Conservation (phyloP, 495 filamentous ascomycete genomes). For the Neurospora africana region DNA sequence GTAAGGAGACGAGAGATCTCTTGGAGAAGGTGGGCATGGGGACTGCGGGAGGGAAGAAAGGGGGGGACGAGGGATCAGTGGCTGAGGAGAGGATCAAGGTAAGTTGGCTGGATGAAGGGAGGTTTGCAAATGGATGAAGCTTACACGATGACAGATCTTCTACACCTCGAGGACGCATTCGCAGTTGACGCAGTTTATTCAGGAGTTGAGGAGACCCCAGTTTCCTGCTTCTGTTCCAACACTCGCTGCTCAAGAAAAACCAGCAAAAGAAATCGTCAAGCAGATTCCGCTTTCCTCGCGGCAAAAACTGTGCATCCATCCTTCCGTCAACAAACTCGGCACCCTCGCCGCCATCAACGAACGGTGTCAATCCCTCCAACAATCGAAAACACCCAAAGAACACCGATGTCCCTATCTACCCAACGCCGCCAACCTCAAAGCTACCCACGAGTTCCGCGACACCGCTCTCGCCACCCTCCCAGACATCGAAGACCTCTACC, state of each 20-base stretch:
- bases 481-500: slow-evolving; percentile 86
- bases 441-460: slow-evolving; percentile 77
- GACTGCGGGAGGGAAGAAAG: slow-evolving; percentile 3
- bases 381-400: slow-evolving; percentile 47
- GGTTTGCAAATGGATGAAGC: slow-evolving; percentile 2
- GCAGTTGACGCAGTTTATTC: slow-evolving; percentile 87
- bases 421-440: slow-evolving; percentile 57
- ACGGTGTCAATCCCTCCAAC: slow-evolving; percentile 83
- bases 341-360: slow-evolving; percentile 85
- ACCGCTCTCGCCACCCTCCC: slow-evolving; percentile 72
- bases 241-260: slow-evolving; percentile 16
- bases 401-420: slow-evolving; percentile 62
- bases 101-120: neutral
- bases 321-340: slow-evolving; percentile 58
- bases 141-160: slow-evolving; percentile 48
- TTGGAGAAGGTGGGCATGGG: slow-evolving; percentile 47
- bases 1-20: slow-evolving; percentile 51
- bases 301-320: slow-evolving; percentile 89
- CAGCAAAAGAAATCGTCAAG: slow-evolving; percentile 57
- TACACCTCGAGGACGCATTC: slow-evolving; percentile 95
- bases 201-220: slow-evolving; percentile 71
- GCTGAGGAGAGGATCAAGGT: slow-evolving; percentile 55
- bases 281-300: slow-evolving; percentile 83
- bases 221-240: slow-evolving; percentile 49
- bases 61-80: slow-evolving; percentile 35